phyloP scores from a whole-genome alignment of 2,329 filamentous ascomycete genomes.

The Gliomastix tumulicola region DNA sequence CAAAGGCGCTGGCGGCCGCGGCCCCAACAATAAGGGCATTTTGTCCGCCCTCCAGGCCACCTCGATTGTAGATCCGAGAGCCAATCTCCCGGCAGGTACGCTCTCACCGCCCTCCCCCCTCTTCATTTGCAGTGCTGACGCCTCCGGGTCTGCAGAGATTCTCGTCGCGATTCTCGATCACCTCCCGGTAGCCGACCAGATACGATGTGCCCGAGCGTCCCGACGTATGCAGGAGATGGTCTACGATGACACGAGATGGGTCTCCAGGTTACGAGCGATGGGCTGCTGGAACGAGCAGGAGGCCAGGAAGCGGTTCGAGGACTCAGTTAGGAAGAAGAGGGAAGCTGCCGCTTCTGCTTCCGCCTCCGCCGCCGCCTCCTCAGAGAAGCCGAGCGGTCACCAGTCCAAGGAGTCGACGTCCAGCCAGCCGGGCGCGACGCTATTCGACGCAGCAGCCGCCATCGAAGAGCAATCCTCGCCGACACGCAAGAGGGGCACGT shows the following conservation, averaged over 20 bases:
- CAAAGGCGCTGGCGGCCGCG: conserved; percentile 27
- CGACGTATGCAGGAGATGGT: conserved; percentile 94
- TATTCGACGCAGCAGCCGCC: conserved; percentile 71
- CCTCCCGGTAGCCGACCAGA: conserved; percentile 75
- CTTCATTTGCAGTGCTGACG: background rate
- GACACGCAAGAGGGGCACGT: conserved; percentile 56
- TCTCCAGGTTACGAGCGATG: conserved; percentile 78
- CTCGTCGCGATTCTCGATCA: conserved; percentile 84
- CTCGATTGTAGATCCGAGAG: conserved; percentile 71
- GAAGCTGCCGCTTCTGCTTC: conserved; percentile 35
- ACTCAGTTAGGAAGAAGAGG: conserved; percentile 53
- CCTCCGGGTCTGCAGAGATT: conserved; percentile 55
- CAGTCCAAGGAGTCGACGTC: conserved; percentile 5
- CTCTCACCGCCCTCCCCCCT: too few relatives aligned
- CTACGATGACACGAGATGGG: conserved; percentile 95
- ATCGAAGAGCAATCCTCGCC: too few relatives aligned
- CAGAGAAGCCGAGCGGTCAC: background rate
- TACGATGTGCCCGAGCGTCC: conserved; percentile 78
- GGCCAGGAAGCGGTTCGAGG: conserved; percentile 74
- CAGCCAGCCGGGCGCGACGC: conserved; percentile 35
- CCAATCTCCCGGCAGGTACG: conserved; percentile 75
- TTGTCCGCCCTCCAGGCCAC: conserved; percentile 73
- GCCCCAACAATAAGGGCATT: conserved; percentile 40
- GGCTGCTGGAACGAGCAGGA: conserved; percentile 88
- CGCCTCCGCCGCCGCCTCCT: background rate